These are phyloP conservation scores for Apium graveolens DNA, from an alignment of 129 eudicot genomes.

Conservation along the genomic window DNA sequence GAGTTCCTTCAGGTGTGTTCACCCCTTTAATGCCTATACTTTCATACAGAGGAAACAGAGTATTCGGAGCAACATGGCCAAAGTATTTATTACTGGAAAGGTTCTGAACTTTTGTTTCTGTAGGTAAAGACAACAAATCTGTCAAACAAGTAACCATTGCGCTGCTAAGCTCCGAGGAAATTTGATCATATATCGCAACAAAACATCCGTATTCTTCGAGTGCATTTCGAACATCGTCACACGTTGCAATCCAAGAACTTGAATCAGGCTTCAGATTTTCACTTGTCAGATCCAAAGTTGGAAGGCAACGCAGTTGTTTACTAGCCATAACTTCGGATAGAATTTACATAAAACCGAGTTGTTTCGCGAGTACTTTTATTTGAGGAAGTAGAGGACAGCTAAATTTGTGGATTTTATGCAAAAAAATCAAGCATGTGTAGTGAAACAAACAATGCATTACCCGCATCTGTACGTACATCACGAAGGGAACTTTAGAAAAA, in stretches of 20 bases:
- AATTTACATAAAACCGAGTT: background rate
- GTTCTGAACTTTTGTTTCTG: slow-evolving; percentile 1
- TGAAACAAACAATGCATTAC: too few species aligned
- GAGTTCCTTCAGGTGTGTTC: slow-evolving; percentile 2
- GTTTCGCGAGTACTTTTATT: background rate
- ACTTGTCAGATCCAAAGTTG: background rate
- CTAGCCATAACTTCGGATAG: background rate
- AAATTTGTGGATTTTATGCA: background rate
- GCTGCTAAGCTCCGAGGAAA: background rate
- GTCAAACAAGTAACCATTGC: background rate
- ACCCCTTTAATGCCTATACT: slow-evolving; percentile 1
- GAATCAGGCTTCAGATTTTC: slow-evolving; percentile 1
- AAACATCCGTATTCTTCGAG: slow-evolving; percentile 13
- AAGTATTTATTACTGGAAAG: background rate
- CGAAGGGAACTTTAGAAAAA: background rate
- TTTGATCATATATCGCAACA: background rate
- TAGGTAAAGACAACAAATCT: background rate
- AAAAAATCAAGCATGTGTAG: background rate
- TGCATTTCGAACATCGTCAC: slow-evolving; percentile 9
- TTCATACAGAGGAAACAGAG: slow-evolving; percentile 7
- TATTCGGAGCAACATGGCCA: slow-evolving; percentile 3
- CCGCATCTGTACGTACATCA: background rate
- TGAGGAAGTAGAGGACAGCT: background rate
- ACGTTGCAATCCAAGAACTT: slow-evolving; percentile 1
- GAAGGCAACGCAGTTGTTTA: background rate